phyloP scores from a whole-genome alignment of 805 yeast genomes.

The Torulaspora microellipsoides region DNA sequence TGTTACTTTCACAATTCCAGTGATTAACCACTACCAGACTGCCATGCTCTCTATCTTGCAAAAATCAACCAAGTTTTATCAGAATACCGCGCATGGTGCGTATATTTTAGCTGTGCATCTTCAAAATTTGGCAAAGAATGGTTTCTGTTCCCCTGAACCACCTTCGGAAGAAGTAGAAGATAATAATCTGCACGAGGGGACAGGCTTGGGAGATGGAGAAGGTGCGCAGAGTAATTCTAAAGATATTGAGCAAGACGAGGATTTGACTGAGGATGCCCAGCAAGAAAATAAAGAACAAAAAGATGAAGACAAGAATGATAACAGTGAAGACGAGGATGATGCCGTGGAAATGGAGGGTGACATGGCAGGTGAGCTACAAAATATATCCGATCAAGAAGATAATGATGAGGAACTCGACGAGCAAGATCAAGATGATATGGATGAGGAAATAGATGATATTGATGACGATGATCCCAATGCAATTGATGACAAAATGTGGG shows the following conservation, averaged over 20 bases:
- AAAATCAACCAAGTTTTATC: slow-evolving; percentile 46
- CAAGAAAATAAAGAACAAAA: slow-evolving; percentile 69
- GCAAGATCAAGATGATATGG: slow-evolving; percentile 67
- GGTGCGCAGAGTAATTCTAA: slow-evolving; percentile 80
- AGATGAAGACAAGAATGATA: slow-evolving; percentile 48
- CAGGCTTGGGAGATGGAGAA: slow-evolving; percentile 89
- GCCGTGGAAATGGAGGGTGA: slow-evolving; percentile 96
- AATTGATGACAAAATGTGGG: slow-evolving; percentile 97
- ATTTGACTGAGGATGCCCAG: slow-evolving; percentile 72
- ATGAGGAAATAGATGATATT: slow-evolving; percentile 84
- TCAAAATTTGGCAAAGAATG: slow-evolving; percentile 61
- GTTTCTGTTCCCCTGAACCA: slow-evolving; percentile 90
- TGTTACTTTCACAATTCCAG: slow-evolving; percentile 55
- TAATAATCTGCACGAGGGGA: slow-evolving; percentile 74
- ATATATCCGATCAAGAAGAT: slow-evolving; percentile 63
- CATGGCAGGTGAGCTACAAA: slow-evolving; percentile 91
- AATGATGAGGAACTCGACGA: slow-evolving; percentile 50
- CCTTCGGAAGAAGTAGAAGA: slow-evolving; percentile 57
- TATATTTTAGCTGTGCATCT: slow-evolving; percentile 54
- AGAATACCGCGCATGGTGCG: slow-evolving; percentile 55
- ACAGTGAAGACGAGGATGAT: slow-evolving; percentile 63
- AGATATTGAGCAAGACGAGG: slow-evolving; percentile 89
- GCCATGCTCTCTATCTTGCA: slow-evolving; percentile 43
- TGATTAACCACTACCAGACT: slow-evolving; percentile 53
- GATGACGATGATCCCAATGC: slow-evolving; percentile 93